phyloP scores from a whole-genome alignment of 78 protist genomes.

The Paulinella micropora region DNA sequence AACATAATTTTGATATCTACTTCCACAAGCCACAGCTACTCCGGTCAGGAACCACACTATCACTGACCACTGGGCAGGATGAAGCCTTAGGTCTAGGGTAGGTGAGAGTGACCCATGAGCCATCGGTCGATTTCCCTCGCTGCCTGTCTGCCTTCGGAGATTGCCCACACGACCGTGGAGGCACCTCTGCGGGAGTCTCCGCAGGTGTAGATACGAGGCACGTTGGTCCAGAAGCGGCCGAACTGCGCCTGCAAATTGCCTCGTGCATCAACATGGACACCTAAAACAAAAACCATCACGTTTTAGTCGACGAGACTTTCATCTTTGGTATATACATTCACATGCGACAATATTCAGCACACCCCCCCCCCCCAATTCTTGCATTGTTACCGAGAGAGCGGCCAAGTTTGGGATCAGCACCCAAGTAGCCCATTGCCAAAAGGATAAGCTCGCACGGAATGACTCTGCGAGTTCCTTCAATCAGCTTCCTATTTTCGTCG shows the following conservation, averaged over 20 bases:
- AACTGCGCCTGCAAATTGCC: not conserved
- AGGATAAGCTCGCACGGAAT: constrained; percentile 47
- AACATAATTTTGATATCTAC: too few relatives aligned
- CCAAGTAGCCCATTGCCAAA: constrained; percentile 61
- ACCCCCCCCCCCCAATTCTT: not conserved
- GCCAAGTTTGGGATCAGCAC: not conserved
- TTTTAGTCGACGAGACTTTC: not conserved
- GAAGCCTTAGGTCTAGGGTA: not conserved
- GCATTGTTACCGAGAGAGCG: not conserved
- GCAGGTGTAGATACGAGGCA: constrained; percentile 17
- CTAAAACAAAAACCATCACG: not conserved
- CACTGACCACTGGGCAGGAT: not conserved
- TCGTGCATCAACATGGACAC: not conserved
- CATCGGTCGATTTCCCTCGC: constrained; percentile 46
- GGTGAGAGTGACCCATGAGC: constrained; percentile 8
- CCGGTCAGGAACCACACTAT: not conserved
- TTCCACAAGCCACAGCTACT: not conserved
- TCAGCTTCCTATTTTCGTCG: too few relatives aligned
- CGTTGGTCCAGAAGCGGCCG: constrained; percentile 9
- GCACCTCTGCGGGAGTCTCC: constrained; percentile 73
- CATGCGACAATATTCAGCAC: not conserved
- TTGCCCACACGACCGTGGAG: constrained; percentile 74
- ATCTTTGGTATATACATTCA: not conserved
- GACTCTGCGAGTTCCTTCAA: too few relatives aligned
- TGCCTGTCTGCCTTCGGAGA: constrained; percentile 61